Evolutionary conservation across 495 filamentous ascomycete genomes (phyloP).

Genomic region (Penicillium alfredii): DNA sequence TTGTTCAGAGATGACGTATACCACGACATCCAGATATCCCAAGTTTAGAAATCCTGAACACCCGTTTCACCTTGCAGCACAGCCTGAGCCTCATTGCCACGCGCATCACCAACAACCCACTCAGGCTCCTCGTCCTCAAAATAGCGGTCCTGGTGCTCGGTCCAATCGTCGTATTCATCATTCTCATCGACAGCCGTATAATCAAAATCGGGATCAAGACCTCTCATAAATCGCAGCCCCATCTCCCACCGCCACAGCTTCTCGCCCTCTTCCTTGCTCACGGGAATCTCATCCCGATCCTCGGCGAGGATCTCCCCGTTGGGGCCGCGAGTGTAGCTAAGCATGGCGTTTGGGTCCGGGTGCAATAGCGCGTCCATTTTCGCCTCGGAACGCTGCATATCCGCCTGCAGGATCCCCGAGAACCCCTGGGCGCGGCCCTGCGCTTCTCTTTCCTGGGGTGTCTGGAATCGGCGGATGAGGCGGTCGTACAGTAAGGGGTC

Average conservation of each 20-base stretch:
- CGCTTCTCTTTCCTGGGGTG: slow-evolving; percentile 62
- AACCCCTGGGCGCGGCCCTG: slow-evolving; percentile 69
- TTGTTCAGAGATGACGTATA: too few relatives aligned
- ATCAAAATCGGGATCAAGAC: slow-evolving; percentile 71
- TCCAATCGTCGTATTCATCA: slow-evolving; percentile 61
- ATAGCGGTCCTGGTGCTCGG: slow-evolving; percentile 60
- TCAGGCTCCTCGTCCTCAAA: slow-evolving; percentile 71
- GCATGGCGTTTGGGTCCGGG: slow-evolving; percentile 46
- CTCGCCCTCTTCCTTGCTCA: slow-evolving; percentile 57
- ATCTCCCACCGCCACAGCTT: slow-evolving; percentile 64
- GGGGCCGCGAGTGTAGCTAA: slow-evolving; percentile 41
- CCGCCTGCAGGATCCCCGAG: slow-evolving; percentile 64
- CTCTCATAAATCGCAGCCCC: slow-evolving; percentile 61
- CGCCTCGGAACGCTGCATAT: slow-evolving; percentile 65
- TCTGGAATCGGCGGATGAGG: slow-evolving; percentile 72
- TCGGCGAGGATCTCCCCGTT: slow-evolving; percentile 53
- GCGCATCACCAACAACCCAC: slow-evolving; percentile 48
- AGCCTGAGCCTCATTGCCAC: slow-evolving; percentile 29
- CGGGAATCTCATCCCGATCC: slow-evolving; percentile 51
- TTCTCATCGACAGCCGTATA: slow-evolving; percentile 62
- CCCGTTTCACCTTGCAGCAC: slow-evolving; percentile 65
- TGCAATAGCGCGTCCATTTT: slow-evolving; percentile 58
- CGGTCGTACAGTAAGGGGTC: slow-evolving; percentile 78
- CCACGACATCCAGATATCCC: not conserved
- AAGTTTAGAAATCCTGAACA: slow-evolving; percentile 67